Percentiles rank a stretch among this genome's conserved stretches.
Conservation (phyloP, 371 early-diverging fungal genomes). For the Funneliformis caledonium region DNA sequence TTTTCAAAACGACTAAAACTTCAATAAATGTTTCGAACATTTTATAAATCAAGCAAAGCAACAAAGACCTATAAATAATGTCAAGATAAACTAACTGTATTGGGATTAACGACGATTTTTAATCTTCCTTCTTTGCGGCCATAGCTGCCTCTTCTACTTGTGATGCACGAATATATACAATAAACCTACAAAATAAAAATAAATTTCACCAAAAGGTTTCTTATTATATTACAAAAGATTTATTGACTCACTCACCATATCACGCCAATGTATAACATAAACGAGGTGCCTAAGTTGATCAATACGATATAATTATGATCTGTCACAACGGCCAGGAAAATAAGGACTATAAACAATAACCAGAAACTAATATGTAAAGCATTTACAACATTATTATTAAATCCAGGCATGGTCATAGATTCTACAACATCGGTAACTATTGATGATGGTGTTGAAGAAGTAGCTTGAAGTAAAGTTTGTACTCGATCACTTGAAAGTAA, state of each 20-base stretch:
- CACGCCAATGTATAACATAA: conserved; percentile 8
- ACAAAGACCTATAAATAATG: no score
- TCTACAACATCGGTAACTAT: conserved; percentile 22
- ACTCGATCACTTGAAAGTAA: not conserved
- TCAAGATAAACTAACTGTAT: no score
- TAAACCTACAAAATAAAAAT: not conserved
- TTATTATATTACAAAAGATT: not conserved
- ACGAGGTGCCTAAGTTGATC: not conserved
- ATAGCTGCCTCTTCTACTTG: not conserved
- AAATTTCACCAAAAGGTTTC: not conserved
- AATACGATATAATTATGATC: conserved; percentile 17
- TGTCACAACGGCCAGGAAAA: not conserved
- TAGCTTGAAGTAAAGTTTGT: conserved; percentile 32
- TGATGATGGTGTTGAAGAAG: conserved; percentile 15
- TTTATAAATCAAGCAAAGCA: no score
- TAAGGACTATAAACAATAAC: not conserved
- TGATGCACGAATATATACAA: not conserved
- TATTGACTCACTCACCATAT: conserved; percentile 4
- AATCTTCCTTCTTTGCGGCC: not conserved
- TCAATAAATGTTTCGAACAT: no score
- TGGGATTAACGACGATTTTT: not conserved
- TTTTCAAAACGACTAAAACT: no score
- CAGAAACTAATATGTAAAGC: conserved; percentile 18
- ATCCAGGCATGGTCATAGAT: conserved; percentile 33
- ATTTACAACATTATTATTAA: conserved; percentile 29